Evolutionary conservation across 1,139 yeast genomes (phyloP), one percentile per base, ranked within the genome.

Genomic region (Candida neerlandica): DNA sequence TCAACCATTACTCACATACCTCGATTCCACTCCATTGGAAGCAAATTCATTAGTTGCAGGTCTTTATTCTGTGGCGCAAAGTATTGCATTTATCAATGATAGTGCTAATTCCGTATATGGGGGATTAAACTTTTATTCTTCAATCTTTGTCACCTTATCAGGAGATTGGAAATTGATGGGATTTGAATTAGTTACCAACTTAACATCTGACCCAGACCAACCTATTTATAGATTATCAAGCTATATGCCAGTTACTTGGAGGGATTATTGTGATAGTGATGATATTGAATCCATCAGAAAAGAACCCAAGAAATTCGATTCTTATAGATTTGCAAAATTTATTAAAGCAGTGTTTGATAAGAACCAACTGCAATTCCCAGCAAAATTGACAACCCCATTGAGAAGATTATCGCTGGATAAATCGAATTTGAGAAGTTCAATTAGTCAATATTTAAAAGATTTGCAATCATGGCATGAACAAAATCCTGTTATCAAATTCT

Each of bases 121-220:
- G 1, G 82, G 84, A 52, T 60, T 91, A 35, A 75, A 80, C 53
- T 49, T 63, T 11, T 58, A 70, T 27, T 75, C 79, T 39, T 80
- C 89, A 0, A 76, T 92, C 0, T 90, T 69, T 64, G 83, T 89
- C 12, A 86, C 80, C 49, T 55, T 54, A 12, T 78, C 75, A 19
- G 96, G 97, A 7, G 96, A 89, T 60, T 89, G 96, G 95, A 86
- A 84, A 51, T 64, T 92, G 23, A 88, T 89, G 55, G 97, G 97
- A 1, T 82, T 91, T 59, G 98, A 92, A 64, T 66, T 88, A 4
- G 74, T 87, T 49, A 77, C 86, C 1, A 81, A 77, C 54, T 60
- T 75, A 49, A 70, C 69, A 21, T 68, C 77, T 1, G 86, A 82
- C 51, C 78, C 80, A 3, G 81, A 80, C 49, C 79, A 73, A 49